Base-by-base conservation (phyloP, 2,329 filamentous ascomycete species). In the Davidsoniella australis region DNA sequence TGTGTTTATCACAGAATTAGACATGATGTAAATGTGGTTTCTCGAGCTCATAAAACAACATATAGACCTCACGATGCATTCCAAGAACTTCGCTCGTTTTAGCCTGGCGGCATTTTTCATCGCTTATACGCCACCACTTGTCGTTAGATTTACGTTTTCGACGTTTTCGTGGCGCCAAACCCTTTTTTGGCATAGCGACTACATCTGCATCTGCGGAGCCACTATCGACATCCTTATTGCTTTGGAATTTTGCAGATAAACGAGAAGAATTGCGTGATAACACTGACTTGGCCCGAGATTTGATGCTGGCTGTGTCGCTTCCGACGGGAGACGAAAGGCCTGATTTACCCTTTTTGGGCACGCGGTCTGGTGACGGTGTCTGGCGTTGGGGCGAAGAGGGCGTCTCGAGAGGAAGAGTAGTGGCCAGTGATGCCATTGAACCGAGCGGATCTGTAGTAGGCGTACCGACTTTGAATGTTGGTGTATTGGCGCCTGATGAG, bases 91-190 rank as follows among this genome's bases (percentile, higher is more conserved):
- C 91, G 49, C 73, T 77, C 5, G 88, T 96, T 68, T 88, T 94
- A 56, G 86, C 82, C 64, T 96, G 89, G 61, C 89, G 91, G 58
- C 96, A 78, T 64, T 93, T 94, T 56, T 98, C 91, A 62, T 98
- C 91, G 56, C 88, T 95, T 56, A 98, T 94, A 36, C 91, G 78
- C 91, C 91, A 98, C 91, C 91, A 98, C 55, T 64, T 78, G 59
- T 93, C 82, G 59, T 76, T 78, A 53, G 73, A 76, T 56, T 75
- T 78, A 6, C 46, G 46, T 16, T 39, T 26, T 37, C 44, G 45
- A n/a, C 42, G 41, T 20, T 33, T 38, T 18, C 5, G 23, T 20
- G 40, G 12, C n/a, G 18, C 18, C 23, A 23, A 14, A 7, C 3
- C 24, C 9, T 18, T 38, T 4, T 14, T 45, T 16, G 38, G 12